Conservation (phyloP, 2,329 filamentous ascomycete genomes). For the Thelonectria rubi region DNA sequence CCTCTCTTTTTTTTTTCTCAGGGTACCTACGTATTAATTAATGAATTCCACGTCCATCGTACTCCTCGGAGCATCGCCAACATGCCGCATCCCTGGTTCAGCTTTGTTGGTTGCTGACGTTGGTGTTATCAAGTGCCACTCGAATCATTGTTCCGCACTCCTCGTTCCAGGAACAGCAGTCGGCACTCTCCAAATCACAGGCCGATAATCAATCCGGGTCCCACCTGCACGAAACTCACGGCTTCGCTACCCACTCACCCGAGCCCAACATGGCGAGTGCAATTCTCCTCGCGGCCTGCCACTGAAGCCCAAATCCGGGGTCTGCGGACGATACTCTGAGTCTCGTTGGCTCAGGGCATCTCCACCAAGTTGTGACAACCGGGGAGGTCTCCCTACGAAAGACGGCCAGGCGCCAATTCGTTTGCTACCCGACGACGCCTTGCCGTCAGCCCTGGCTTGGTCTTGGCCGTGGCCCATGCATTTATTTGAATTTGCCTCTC, state of each 20-base stretch:
- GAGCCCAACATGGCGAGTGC: constrained; percentile 19
- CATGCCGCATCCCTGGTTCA: background rate
- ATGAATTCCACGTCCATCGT: background rate
- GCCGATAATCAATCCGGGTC: constrained; percentile 1
- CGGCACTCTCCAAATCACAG: background rate
- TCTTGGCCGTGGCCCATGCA: constrained; percentile 32
- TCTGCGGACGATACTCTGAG: constrained; percentile 21
- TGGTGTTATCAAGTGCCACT: background rate
- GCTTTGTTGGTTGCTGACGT: background rate
- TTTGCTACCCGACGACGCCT: constrained; percentile 16
- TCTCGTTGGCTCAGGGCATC: constrained; percentile 19
- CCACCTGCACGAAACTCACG: constrained; percentile 26
- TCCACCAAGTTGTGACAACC: constrained; percentile 40
- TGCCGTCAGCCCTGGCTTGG: constrained; percentile 37
- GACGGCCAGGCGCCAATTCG: constrained; percentile 1
- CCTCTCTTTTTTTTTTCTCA: background rate
- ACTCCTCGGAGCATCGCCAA: background rate
- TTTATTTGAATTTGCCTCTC: background rate
- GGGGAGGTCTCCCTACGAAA: constrained; percentile 26
- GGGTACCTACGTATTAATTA: background rate
- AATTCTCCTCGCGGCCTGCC: constrained; percentile 25
- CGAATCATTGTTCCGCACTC: background rate
- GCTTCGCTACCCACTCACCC: constrained; percentile 20
- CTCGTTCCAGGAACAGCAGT: too few species aligned
- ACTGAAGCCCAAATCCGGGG: constrained; percentile 38